Evolutionary conservation across 2,329 filamentous ascomycete genomes (phyloP), one percentile per base, ranked within the genome.

Genomic region (Capronia americana): DNA sequence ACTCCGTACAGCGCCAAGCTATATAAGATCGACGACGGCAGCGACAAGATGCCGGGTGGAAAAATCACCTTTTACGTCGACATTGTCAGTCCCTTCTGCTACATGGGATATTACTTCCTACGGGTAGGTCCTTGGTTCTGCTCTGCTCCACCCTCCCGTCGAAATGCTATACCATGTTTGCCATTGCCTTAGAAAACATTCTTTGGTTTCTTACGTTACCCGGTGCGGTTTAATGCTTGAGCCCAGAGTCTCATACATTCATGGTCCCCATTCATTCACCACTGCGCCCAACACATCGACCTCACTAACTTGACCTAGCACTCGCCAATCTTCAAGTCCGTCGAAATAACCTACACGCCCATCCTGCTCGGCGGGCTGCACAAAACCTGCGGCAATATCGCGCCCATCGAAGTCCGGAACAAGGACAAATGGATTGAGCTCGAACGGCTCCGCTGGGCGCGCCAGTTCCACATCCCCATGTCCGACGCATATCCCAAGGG

Each of bases 311-410:
- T 30, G 53, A 23, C 28, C 7, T 55, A 55, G 86, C 82, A 86
- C 69, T 86, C 84, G 20, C 79, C 84, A 0, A 77, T 82, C 6
- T 88, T 89, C 76, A 79, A 82, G 63, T 75, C 80, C 72, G 83
- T 83, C 73, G 79, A 87, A 7, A 77, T 87, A 50, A 84, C 77
- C 12, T 88, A 86, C 72, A 75, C 87, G 8, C 87, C 87, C 7
- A 84, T 89, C 61, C 82, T 88, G 59, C 79, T 88, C 0, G 85
- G 85, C 4, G 86, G 86, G 0, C 74, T 89, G 60, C 87, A 89
- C 82, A 83, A 87, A 63, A 75, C 77, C 0, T 85, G 83, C 73
- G 80, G 79, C 30, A 88, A 87, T 71, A 81, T 72, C 1, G 73
- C 87, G 1, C 87, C 87, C 0, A 76, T 88, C 28, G 74, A 77